Base-by-base conservation (phyloP, 345 rosid genomes). In the Pistacia atlantica region DNA sequence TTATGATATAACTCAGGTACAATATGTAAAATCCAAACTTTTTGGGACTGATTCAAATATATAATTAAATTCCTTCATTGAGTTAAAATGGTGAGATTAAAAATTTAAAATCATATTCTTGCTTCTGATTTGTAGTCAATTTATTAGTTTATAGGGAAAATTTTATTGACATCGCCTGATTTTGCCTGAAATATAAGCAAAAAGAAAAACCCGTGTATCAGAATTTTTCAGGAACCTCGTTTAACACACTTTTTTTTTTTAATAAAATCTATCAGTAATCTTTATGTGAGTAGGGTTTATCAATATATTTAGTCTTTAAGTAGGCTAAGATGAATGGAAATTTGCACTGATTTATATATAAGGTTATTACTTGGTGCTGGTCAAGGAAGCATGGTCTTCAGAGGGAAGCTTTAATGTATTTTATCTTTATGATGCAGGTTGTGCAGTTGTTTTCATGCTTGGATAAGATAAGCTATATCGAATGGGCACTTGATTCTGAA, bases 401-500 rank as follows among this genome's bases (percentile, higher is more conserved):
- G 16, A 52, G 59, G 25, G 60, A 38, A 17, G 73, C 9, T 69
- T 54, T 33, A 72, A 76, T 33, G 1, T 31, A 55, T 67, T 22
- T 61, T 78, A 42, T 62, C 20, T 75, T 64, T 65, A 64, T 78
- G 59, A 55, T 89, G 89, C 93, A 96, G 99, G 99, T 91, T 69
- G 94, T 93, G 80, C 99, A 93, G 81, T 82, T 96, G 86, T 96
- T 90, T 91, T 92, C 99, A 25, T 96, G 98, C 84, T 86, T 93
- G 87, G 99, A 96, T 85, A 96, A 92, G 82, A 91, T 93, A 84
- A 93, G 97, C 90, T 92, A 89, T 77, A 87, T 96, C 16, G 98
- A 96, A 87, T 96, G 98, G 98, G 99, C 98, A 5, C 93, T 84
- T 58, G 98, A 93, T 83, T 93, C 99, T 3, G 97, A 93, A 17